Evolutionary conservation across 192 early-diverging fungal species (phyloP).

Genomic region (Coemansia sp.): DNA sequence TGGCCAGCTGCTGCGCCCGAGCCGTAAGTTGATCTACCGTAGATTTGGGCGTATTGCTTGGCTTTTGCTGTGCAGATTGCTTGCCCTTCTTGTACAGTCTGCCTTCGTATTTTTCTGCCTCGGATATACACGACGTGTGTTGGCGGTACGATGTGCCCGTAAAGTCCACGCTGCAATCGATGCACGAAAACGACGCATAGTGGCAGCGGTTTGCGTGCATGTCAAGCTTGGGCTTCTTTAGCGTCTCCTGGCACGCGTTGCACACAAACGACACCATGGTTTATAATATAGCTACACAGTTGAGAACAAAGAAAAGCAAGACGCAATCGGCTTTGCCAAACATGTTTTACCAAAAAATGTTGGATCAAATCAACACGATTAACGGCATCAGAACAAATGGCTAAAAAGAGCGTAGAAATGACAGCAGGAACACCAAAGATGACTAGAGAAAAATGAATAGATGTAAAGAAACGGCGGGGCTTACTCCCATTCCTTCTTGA

Average conservation of each 20-base stretch:
- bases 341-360: too few species aligned
- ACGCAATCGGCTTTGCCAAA: too few species aligned
- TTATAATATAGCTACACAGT: not conserved
- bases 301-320: constrained; percentile 7
- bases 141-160: constrained; percentile 69
- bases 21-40: constrained; percentile 44
- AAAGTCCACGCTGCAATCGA: constrained; percentile 90
- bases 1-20: constrained; percentile 21
- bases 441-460: not conserved
- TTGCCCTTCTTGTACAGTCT: constrained; percentile 32
- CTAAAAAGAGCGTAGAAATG: constrained; percentile 1
- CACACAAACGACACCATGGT: constrained; percentile 69
- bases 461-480: constrained; percentile 9
- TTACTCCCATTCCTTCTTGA: constrained; percentile 84
- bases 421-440: constrained; percentile 1
- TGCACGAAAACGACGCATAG: constrained; percentile 82
- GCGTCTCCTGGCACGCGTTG: constrained; percentile 73
- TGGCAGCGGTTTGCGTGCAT: constrained; percentile 80
- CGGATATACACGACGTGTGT: constrained; percentile 89
- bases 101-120: constrained; percentile 90
- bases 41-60: constrained; percentile 12
- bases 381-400: too few species aligned
- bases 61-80: not conserved
- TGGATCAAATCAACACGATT: too few species aligned
- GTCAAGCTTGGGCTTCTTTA: constrained; percentile 95